A percentile compares a stretch with the other conserved stretches of the same genome.
These are phyloP conservation scores for Candida vartiovaarae DNA, from an alignment of 805 yeast species.

Conservation along the genomic window DNA sequence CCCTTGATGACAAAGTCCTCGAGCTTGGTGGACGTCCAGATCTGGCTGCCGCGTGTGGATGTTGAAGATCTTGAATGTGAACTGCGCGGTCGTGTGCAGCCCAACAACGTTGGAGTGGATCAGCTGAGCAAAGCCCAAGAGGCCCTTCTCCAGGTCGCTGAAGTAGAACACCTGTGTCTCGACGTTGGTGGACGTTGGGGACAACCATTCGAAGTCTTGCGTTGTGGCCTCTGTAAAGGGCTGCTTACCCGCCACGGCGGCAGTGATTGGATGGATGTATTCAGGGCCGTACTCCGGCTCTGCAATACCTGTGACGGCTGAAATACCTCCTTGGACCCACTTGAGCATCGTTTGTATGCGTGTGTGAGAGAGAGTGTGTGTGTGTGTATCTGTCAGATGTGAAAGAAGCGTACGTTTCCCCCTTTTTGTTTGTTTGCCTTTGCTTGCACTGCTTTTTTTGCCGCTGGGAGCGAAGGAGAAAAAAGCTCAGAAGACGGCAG, in stretches of 20 bases:
- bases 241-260: conserved; percentile 46
- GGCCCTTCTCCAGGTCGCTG: conserved; percentile 50
- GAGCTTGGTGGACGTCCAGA: conserved; percentile 91
- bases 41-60: conserved; percentile 34
- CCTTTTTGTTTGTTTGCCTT: too few species aligned
- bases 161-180: conserved; percentile 95
- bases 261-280: conserved; percentile 80
- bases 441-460: too few species aligned
- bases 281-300: conserved; percentile 96
- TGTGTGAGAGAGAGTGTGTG: neutral
- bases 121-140: conserved; percentile 85
- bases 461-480: too few species aligned
- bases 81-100: conserved; percentile 84
- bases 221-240: conserved; percentile 51
- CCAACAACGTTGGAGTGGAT: conserved; percentile 92
- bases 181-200: conserved; percentile 79
- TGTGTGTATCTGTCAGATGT: too few species aligned
- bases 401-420: too few species aligned
- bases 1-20: conserved; percentile 73
- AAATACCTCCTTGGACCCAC: conserved; percentile 80
- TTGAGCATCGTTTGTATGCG: conserved; percentile 42
- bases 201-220: conserved; percentile 71
- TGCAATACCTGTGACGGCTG: conserved; percentile 95
- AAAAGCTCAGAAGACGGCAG: too few species aligned
- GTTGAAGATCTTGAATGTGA: conserved; percentile 77